Conservation (phyloP, 2,329 filamentous ascomycete species). For the Ceratocystis ficicola region DNA sequence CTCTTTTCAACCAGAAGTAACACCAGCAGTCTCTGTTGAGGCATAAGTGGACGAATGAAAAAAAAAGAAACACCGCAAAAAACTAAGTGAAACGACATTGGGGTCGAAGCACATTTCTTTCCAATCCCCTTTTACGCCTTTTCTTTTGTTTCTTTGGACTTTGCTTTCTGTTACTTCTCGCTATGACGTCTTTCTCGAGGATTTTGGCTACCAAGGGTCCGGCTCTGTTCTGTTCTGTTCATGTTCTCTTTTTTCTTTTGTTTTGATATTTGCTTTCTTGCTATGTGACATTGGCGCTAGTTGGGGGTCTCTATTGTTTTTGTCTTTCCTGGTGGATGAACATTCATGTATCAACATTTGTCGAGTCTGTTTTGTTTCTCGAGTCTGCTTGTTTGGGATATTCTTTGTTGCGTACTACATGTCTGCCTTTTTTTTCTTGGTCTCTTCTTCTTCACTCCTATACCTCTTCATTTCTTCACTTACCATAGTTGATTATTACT, state of each 20-base stretch:
- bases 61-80: neutral
- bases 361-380: neutral
- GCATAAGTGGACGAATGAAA: constrained; percentile 16
- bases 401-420: constrained; percentile 5
- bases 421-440: neutral
- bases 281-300: constrained; percentile 1
- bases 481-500: neutral
- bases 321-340: constrained; percentile 2
- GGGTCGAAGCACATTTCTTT: neutral
- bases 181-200: neutral
- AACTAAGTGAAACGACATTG: constrained; percentile 5
- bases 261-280: neutral
- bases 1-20: constrained; percentile 6
- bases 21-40: constrained; percentile 21
- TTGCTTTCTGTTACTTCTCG: constrained; percentile 7
- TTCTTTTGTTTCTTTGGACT: constrained; percentile 4
- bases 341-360: constrained; percentile 4
- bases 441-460: neutral
- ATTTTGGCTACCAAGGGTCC: neutral
- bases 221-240: neutral
- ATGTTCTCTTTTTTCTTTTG: neutral
- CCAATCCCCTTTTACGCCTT: neutral
- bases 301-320: constrained; percentile 9
- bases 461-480: constrained; percentile 2
- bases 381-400: constrained; percentile 5